These are phyloP conservation scores for Laburnicola sp. DNA, from an alignment of 2,329 filamentous ascomycete genomes.

Conservation along the genomic window DNA sequence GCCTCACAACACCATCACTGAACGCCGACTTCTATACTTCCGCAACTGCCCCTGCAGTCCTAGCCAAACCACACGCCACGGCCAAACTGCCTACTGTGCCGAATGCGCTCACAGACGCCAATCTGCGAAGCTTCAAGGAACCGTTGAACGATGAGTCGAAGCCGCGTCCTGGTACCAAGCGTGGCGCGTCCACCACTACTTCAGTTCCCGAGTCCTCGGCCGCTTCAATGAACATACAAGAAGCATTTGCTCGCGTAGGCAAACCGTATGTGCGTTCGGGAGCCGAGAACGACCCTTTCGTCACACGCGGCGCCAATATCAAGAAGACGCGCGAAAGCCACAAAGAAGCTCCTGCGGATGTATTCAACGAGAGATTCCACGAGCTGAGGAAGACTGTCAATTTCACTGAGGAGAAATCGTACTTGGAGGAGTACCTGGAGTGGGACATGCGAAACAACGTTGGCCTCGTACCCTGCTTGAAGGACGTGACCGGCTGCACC, in stretches of 20 bases:
- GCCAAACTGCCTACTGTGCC: conserved; percentile 11
- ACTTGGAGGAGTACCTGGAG: conserved; percentile 17
- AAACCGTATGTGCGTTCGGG: conserved; percentile 26
- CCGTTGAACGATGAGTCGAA: conserved; percentile 22
- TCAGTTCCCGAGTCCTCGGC: conserved; percentile 18
- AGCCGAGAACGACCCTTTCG: conserved; percentile 20
- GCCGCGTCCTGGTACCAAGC: conserved; percentile 12
- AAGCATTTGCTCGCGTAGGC: conserved; percentile 23
- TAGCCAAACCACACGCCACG: neutral
- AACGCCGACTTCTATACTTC: neutral
- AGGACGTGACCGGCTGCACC: conserved; percentile 33
- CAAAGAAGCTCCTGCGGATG: conserved; percentile 17
- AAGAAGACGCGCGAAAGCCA: conserved; percentile 20
- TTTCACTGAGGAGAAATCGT: conserved; percentile 30
- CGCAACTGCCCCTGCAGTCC: neutral
- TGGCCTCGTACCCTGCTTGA: conserved; percentile 26
- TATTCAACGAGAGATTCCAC: conserved; percentile 23
- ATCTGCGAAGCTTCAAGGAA: conserved; percentile 22
- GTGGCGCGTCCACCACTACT: conserved; percentile 9
- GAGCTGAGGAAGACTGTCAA: conserved; percentile 25
- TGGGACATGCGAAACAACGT: conserved; percentile 16
- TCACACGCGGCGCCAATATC: conserved; percentile 8
- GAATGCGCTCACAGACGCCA: conserved; percentile 15
- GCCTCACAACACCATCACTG: conserved; percentile 1
- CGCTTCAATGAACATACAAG: conserved; percentile 26